A percentile compares a stretch with the other conserved stretches of the same genome.
Conservation (phyloP, 164 flowering plant genomes). For the Magnolia sinica region DNA sequence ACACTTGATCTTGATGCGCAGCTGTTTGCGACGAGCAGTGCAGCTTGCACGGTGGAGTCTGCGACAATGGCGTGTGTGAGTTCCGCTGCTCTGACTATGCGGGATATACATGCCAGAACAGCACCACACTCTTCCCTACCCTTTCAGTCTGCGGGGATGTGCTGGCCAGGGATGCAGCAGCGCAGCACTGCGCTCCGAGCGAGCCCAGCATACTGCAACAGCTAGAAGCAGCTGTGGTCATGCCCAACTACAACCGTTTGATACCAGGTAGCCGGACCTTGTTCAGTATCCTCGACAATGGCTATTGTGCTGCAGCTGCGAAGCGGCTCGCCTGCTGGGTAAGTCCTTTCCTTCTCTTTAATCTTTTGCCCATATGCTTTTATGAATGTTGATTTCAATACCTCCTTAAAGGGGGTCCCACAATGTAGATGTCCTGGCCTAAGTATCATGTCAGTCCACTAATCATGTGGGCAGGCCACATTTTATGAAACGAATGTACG, state of each 20-base stretch:
- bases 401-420: not conserved
- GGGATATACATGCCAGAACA: slow-evolving; percentile 96
- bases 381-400: not conserved
- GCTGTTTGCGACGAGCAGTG: slow-evolving; percentile 96
- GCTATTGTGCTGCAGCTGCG: slow-evolving; percentile 85
- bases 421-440: too few relatives aligned
- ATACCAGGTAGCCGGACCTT: slow-evolving; percentile 76
- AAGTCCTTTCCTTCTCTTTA: slow-evolving; percentile 19
- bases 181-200: slow-evolving; percentile 95
- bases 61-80: slow-evolving; percentile 94
- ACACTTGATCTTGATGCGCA: slow-evolving; percentile 30
- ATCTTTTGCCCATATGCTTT: too few relatives aligned
- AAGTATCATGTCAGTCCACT: too few relatives aligned
- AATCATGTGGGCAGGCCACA: too few relatives aligned
- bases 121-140: slow-evolving; percentile 68
- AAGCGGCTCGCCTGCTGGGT: slow-evolving; percentile 99
- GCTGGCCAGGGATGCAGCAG: slow-evolving; percentile 53
- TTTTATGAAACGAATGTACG: too few relatives aligned
- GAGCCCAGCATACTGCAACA: slow-evolving; percentile 85
- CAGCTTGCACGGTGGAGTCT: slow-evolving; percentile 97
- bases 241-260: slow-evolving; percentile 85
- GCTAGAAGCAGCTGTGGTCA: slow-evolving; percentile 92
- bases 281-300: slow-evolving; percentile 58
- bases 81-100: slow-evolving; percentile 99
- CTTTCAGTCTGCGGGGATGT: slow-evolving; percentile 81